These are phyloP conservation scores for Bertia moriformis DNA, from an alignment of 2,329 filamentous ascomycete species.

Conservation along the genomic window DNA sequence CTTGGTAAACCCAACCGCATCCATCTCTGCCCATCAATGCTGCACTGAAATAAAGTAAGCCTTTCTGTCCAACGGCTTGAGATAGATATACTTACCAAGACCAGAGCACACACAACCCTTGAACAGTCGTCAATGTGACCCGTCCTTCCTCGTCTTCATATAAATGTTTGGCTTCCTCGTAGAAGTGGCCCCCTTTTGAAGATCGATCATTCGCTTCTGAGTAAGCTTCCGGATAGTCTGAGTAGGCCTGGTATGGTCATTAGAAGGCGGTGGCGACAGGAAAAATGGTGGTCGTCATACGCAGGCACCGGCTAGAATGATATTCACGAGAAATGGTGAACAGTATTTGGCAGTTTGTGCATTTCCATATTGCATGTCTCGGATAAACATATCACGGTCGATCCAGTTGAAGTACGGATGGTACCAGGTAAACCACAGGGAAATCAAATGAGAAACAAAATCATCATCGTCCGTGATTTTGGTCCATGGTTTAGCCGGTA, in stretches of 20 bases:
- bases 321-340: slow-evolving; percentile 17
- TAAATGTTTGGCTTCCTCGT: slow-evolving; percentile 14
- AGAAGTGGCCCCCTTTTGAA: slow-evolving; percentile 13
- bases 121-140: slow-evolving; percentile 13
- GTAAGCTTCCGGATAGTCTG: slow-evolving; percentile 4
- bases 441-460: slow-evolving; percentile 15
- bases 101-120: slow-evolving; percentile 11
- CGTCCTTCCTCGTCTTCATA: slow-evolving; percentile 13
- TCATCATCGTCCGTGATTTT: slow-evolving; percentile 14
- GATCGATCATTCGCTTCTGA: slow-evolving; percentile 10
- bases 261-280: too few relatives aligned
- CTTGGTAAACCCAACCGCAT: slow-evolving; percentile 11
- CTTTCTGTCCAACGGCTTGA: too few relatives aligned
- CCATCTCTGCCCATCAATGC: background rate
- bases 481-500: slow-evolving; percentile 16
- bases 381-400: slow-evolving; percentile 13
- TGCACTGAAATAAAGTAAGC: background rate
- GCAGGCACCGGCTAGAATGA: slow-evolving; percentile 15
- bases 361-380: slow-evolving; percentile 11
- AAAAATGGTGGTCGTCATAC: slow-evolving; percentile 9
- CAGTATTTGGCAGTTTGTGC: slow-evolving; percentile 11
- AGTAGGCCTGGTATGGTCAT: background rate
- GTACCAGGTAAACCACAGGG: slow-evolving; percentile 16
- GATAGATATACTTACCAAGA: background rate
- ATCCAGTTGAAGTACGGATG: slow-evolving; percentile 13